Evolutionary conservation across 2,329 filamentous ascomycete species (phyloP).

Genomic region (Aspergillus versicolor): DNA sequence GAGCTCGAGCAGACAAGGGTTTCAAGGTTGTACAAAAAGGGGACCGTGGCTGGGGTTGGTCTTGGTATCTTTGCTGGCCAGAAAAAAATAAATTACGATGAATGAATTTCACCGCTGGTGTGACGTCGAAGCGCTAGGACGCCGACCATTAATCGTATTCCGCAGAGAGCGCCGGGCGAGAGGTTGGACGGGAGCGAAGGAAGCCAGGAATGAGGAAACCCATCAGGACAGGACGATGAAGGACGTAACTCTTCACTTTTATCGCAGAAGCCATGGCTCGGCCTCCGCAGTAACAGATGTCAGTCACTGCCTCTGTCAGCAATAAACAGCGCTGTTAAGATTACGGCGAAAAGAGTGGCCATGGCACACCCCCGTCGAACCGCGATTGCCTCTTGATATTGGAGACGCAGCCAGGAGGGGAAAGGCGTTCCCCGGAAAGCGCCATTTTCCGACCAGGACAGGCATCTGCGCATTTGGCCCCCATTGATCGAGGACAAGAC

Average conservation of each 20-base stretch:
- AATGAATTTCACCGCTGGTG: conserved; percentile 9
- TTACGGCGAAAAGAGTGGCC: conserved; percentile 1
- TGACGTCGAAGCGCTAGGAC: conserved; percentile 10
- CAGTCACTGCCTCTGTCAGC: not conserved
- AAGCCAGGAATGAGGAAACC: not conserved
- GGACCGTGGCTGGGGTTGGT: conserved; percentile 4
- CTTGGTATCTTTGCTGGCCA: not conserved
- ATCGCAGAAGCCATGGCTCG: conserved; percentile 5
- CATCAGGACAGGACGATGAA: not conserved
- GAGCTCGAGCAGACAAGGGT: not conserved
- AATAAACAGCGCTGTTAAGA: conserved; percentile 3
- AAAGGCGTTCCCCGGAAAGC: conserved; percentile 6
- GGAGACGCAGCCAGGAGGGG: not conserved
- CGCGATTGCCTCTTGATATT: conserved; percentile 12
- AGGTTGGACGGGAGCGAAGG: not conserved
- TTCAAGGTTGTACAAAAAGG: conserved; percentile 5
- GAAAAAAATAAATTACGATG: not conserved
- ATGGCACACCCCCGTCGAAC: not conserved
- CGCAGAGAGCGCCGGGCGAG: not conserved
- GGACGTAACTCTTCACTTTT: not conserved
- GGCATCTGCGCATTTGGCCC: not conserved
- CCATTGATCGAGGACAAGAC: not conserved
- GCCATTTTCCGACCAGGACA: conserved; percentile 10
- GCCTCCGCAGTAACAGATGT: not conserved
- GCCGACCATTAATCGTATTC: not conserved